A percentile compares a stretch with the other conserved stretches of the same genome.
phyloP scores from a whole-genome alignment of 352 stramenopile species.

The Nothophytophthora sp. region DNA sequence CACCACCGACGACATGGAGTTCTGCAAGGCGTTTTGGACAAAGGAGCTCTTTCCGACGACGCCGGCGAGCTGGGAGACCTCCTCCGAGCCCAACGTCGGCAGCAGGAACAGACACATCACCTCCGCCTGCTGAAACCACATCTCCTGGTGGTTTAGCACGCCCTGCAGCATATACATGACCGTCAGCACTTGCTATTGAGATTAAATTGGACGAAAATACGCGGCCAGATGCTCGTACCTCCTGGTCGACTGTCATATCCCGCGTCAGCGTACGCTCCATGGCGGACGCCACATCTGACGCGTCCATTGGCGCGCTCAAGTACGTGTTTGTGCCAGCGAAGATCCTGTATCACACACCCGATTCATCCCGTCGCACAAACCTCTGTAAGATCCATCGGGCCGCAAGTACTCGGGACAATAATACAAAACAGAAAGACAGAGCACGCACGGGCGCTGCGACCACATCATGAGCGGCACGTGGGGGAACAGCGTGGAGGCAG shows the following conservation, averaged over 20 bases:
- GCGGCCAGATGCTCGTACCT: constrained; percentile 24
- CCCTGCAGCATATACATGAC: constrained; percentile 22
- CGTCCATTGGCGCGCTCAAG: constrained; percentile 45
- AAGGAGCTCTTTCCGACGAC: constrained; percentile 26
- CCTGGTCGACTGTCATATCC: constrained; percentile 31
- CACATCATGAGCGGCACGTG: constrained; percentile 69
- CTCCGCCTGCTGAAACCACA: constrained; percentile 27
- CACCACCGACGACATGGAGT: constrained; percentile 61
- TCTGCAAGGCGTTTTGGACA: constrained; percentile 46
- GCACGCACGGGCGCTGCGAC: constrained; percentile 64
- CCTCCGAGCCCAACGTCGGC: constrained; percentile 37
- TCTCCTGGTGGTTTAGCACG: constrained; percentile 30
- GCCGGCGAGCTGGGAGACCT: constrained; percentile 43
- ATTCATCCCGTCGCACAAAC: too few species aligned
- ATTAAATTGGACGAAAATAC: neutral
- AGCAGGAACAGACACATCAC: constrained; percentile 64
- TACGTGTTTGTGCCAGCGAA: constrained; percentile 50
- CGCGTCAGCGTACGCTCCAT: constrained; percentile 28
- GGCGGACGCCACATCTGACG: constrained; percentile 30
- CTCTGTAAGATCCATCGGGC: constrained; percentile 5
- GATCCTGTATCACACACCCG: constrained; percentile 25
- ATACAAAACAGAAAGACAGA: neutral
- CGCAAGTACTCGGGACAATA: neutral
- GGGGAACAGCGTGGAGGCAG: constrained; percentile 32
- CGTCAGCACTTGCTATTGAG: constrained; percentile 1